Conservation (phyloP, 176 grass and related monocot species). For the maize (Zea mays) region DNA sequence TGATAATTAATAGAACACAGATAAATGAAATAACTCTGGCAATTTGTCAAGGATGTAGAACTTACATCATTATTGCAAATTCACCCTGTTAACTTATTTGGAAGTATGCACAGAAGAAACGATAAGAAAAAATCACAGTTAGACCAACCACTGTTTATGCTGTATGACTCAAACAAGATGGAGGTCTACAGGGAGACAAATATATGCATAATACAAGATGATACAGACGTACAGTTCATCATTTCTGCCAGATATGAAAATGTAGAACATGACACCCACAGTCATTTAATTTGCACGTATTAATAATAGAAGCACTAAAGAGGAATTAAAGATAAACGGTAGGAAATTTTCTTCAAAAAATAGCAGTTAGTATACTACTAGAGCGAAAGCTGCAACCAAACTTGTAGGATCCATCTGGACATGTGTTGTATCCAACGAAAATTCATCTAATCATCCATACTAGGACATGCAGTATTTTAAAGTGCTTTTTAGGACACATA, state of each 20-base stretch:
- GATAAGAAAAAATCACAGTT: not conserved
- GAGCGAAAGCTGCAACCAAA: not conserved
- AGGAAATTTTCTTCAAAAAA: not conserved
- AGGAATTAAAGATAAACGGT: not conserved
- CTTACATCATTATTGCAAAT: slow-evolving; percentile 21
- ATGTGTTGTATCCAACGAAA: not conserved
- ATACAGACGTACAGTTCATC: not conserved
- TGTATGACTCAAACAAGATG: slow-evolving; percentile 27
- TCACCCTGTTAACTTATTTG: not conserved
- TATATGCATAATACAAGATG: slow-evolving; percentile 13
- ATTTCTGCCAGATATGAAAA: not conserved
- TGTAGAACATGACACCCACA: not conserved
- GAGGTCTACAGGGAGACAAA: slow-evolving; percentile 9
- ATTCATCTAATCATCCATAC: slow-evolving; percentile 22
- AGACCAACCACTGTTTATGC: not conserved
- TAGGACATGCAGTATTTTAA: slow-evolving; percentile 1
- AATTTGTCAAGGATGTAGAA: not conserved
- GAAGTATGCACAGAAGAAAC: slow-evolving; percentile 3
- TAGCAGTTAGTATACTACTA: not conserved
- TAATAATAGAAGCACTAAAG: not conserved
- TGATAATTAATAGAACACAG: slow-evolving; percentile 5
- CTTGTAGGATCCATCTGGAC: not conserved
- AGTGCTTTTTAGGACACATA: not conserved
- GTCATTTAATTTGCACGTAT: not conserved
- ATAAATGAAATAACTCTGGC: slow-evolving; percentile 9